Conservation (phyloP, 306 rosid genomes). For the Cucumis melo region DNA sequence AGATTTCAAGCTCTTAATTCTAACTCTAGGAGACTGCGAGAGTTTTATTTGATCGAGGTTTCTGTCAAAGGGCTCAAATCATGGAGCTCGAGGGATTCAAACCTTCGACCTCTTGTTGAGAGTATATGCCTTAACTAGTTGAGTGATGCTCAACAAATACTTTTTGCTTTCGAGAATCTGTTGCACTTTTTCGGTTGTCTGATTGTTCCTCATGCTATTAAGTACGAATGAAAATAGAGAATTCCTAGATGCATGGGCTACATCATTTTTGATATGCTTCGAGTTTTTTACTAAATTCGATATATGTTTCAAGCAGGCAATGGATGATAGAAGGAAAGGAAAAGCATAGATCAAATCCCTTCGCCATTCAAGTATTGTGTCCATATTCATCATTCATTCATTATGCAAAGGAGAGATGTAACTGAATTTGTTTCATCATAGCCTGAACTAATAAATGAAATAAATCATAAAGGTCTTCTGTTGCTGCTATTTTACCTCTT, state of each 20-base stretch:
- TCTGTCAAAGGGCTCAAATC: background rate
- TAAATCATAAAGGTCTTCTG: background rate
- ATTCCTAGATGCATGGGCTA: background rate
- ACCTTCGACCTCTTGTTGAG: background rate
- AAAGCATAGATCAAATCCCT: conserved; percentile 16
- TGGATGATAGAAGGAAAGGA: conserved; percentile 41
- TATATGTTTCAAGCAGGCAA: conserved; percentile 23
- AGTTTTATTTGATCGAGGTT: background rate
- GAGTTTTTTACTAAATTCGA: background rate
- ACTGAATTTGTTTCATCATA: background rate
- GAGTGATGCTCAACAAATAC: background rate
- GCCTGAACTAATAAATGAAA: conserved; percentile 1
- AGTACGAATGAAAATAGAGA: background rate
- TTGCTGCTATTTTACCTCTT: background rate
- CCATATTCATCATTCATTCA: conserved; percentile 20
- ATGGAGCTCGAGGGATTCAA: background rate
- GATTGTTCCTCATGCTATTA: background rate
- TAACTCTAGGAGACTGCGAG: background rate
- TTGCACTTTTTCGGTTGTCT: background rate
- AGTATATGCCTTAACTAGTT: too few relatives aligned
- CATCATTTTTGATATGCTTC: background rate
- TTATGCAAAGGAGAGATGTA: background rate
- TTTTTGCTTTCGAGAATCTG: background rate
- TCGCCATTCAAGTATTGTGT: background rate
- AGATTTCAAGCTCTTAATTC: background rate